phyloP scores from a whole-genome alignment of 257 asterid species.

The Schizonepeta tenuifolia region DNA sequence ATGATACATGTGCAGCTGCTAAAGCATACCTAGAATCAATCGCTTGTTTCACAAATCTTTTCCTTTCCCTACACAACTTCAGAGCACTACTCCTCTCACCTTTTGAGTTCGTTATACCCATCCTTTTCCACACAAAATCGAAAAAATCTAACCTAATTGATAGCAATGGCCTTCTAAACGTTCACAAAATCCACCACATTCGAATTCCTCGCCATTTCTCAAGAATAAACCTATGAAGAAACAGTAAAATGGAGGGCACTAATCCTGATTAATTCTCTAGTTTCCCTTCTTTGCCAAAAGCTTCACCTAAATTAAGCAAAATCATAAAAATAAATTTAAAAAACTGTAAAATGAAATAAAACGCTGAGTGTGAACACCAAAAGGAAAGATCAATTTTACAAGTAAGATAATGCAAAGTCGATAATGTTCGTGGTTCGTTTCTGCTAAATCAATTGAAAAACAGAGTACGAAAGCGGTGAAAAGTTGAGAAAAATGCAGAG shows the following conservation, averaged over 20 bases:
- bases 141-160: conserved; percentile 36
- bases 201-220: conserved; percentile 28
- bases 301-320: conserved; percentile 16
- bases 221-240: too few relatives aligned
- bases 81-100: conserved; percentile 75
- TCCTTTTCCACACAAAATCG: conserved; percentile 34
- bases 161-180: conserved; percentile 20
- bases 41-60: conserved; percentile 79
- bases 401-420: conserved; percentile 19
- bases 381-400: conserved; percentile 22
- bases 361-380: conserved; percentile 9
- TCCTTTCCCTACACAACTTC: conserved; percentile 84
- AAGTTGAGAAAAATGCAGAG: conserved; percentile 23
- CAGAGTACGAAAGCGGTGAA: conserved; percentile 36
- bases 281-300: conserved; percentile 20
- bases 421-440: background rate
- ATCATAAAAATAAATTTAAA: background rate
- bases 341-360: conserved; percentile 31
- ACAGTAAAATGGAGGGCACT: background rate
- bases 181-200: conserved; percentile 22
- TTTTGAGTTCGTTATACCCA: conserved; percentile 82
- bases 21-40: conserved; percentile 85
- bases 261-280: conserved; percentile 19
- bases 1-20: conserved; percentile 96
- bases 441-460: conserved; percentile 20